Conservation (phyloP, 352 stramenopile species). For the Phytopythium kandeliae region DNA sequence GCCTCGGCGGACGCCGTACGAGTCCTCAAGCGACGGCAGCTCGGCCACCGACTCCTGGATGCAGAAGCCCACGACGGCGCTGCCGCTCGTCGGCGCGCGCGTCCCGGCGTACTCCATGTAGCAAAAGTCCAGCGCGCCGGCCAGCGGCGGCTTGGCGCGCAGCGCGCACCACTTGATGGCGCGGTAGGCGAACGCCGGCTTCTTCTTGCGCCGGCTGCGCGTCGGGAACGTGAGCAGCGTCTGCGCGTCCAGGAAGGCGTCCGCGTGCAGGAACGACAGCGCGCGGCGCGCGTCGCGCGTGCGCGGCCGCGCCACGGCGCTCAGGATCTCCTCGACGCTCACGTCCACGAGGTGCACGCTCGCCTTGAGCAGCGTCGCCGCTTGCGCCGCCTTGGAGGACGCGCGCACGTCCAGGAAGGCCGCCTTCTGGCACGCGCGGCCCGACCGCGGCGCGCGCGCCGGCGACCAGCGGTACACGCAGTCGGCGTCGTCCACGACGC, state of each 20-base stretch:
- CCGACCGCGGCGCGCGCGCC: constrained; percentile 15
- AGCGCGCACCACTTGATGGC: constrained; percentile 59
- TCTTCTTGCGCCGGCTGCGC: constrained; percentile 18
- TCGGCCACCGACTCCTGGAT: constrained; percentile 71
- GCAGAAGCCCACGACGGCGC: constrained; percentile 65
- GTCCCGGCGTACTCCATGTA: constrained; percentile 76
- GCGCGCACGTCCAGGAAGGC: constrained; percentile 58
- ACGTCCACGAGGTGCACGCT: constrained; percentile 61
- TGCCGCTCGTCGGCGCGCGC: constrained; percentile 30
- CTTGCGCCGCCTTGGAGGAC: constrained; percentile 25
- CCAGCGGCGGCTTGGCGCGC: constrained; percentile 9
- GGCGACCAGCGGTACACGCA: constrained; percentile 66
- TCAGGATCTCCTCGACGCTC: constrained; percentile 52
- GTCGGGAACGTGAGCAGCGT: constrained; percentile 72
- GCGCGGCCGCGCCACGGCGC: constrained; percentile 43
- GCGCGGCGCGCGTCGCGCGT: constrained; percentile 50
- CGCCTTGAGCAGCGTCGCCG: constrained; percentile 52
- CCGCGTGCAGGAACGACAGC: constrained; percentile 43
- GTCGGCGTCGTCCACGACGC: constrained; percentile 68
- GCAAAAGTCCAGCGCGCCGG: constrained; percentile 42
- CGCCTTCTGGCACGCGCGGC: constrained; percentile 32
- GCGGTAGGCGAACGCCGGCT: constrained; percentile 47
- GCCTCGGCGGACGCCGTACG: constrained; percentile 53
- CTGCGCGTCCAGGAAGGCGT: constrained; percentile 52
- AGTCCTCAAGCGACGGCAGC: constrained; percentile 51